A percentile compares a stretch with the other conserved stretches of the same genome.
phyloP scores from a whole-genome alignment of 2,329 filamentous ascomycete genomes.

The Calycina herbarum region DNA sequence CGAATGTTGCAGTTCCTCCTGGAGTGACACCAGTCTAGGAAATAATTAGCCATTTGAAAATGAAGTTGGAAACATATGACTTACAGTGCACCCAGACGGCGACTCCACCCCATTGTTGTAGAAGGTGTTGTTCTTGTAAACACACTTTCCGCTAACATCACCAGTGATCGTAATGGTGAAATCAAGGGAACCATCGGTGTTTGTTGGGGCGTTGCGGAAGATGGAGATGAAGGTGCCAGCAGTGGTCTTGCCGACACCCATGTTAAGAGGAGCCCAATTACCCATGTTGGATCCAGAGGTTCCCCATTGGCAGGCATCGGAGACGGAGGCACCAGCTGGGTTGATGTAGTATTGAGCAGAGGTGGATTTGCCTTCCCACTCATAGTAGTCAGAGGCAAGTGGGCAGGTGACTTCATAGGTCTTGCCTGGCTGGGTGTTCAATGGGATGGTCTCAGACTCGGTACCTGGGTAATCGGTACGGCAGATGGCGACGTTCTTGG shows the following conservation, averaged over 20 bases:
- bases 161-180: slow-evolving; percentile 79
- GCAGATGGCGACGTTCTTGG: slow-evolving; percentile 71
- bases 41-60: slow-evolving; percentile 21
- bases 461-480: slow-evolving; percentile 95
- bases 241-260: slow-evolving; percentile 71
- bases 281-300: slow-evolving; percentile 58
- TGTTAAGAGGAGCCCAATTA: slow-evolving; percentile 86
- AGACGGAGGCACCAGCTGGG: slow-evolving; percentile 65
- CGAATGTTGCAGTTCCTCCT: slow-evolving; percentile 27
- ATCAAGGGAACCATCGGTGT: slow-evolving; percentile 61
- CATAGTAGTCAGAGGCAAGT: slow-evolving; percentile 69
- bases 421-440: slow-evolving; percentile 60
- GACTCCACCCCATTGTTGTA: slow-evolving; percentile 34
- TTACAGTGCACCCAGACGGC: slow-evolving; percentile 39
- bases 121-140: slow-evolving; percentile 33
- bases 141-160: slow-evolving; percentile 40
- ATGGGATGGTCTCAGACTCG: slow-evolving; percentile 82
- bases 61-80: slow-evolving; percentile 26
- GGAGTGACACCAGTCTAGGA: slow-evolving; percentile 27
- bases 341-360: slow-evolving; percentile 98
- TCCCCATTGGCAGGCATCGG: slow-evolving; percentile 77
- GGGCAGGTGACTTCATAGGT: slow-evolving; percentile 73
- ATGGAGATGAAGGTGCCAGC: slow-evolving; percentile 78
- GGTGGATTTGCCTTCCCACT: slow-evolving; percentile 71
- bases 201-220: slow-evolving; percentile 81